Percentiles rank a stretch among this genome's conserved stretches.
These are phyloP conservation scores for Setomelanomma holmii DNA, from an alignment of 2,329 filamentous ascomycete genomes.

Conservation along the genomic window DNA sequence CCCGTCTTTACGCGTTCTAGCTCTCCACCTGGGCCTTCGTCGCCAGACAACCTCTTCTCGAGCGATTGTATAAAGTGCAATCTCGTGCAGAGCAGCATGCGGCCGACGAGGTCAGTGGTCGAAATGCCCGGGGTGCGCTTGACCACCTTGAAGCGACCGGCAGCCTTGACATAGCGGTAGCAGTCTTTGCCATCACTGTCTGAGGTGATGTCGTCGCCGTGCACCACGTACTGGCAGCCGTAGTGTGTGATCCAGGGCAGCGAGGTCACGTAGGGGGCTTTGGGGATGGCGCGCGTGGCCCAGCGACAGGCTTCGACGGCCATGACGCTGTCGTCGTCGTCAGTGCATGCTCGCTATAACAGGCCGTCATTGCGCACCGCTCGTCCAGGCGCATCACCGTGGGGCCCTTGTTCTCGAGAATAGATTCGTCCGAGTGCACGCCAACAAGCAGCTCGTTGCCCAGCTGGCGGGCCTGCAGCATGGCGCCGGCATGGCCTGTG, in stretches of 20 bases:
- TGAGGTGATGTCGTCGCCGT: constrained; percentile 96
- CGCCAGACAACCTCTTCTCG: constrained; percentile 69
- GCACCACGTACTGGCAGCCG: constrained; percentile 93
- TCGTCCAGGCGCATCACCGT: constrained; percentile 96
- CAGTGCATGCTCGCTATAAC: constrained; percentile 15
- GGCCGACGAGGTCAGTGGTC: constrained; percentile 95
- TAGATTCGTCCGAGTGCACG: constrained; percentile 94
- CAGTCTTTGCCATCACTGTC: constrained; percentile 94
- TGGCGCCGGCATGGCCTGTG: constrained; percentile 91
- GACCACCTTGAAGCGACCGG: constrained; percentile 92
- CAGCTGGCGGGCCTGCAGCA: constrained; percentile 92
- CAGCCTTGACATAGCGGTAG: constrained; percentile 96
- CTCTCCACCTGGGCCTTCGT: constrained; percentile 73
- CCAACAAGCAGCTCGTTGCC: constrained; percentile 89
- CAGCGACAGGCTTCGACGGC: constrained; percentile 95
- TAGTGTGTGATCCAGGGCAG: constrained; percentile 95
- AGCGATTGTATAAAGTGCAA: constrained; percentile 90
- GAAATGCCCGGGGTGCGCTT: constrained; percentile 96
- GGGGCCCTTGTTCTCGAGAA: constrained; percentile 95
- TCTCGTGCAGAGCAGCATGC: constrained; percentile 96
- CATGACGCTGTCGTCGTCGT: constrained; percentile 65
- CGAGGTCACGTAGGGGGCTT: constrained; percentile 93
- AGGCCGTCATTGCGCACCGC: constrained; percentile 61
- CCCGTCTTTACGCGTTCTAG: constrained; percentile 72
- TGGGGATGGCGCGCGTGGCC: constrained; percentile 82